phyloP scores from a whole-genome alignment of 1,139 yeast species.

The Pichia sp. region DNA sequence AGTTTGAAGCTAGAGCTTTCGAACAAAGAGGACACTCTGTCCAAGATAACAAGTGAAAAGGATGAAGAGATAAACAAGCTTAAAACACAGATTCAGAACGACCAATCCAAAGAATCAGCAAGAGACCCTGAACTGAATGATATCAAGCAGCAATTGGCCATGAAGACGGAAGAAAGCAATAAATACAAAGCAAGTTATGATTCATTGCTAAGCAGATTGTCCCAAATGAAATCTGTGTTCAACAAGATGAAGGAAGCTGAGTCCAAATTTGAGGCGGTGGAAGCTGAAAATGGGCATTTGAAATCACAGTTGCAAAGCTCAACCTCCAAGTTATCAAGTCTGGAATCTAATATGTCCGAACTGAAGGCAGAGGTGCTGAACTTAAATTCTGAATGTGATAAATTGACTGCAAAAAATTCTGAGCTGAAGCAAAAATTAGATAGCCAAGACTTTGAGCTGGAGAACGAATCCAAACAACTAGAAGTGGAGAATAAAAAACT shows the following conservation, averaged over 20 bases:
- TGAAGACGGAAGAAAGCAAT: constrained; percentile 54
- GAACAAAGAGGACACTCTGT: constrained; percentile 7
- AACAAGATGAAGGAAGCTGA: constrained; percentile 74
- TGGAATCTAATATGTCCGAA: constrained; percentile 30
- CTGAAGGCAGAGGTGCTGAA: constrained; percentile 52
- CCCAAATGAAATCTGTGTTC: constrained; percentile 76
- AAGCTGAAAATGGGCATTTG: constrained; percentile 25
- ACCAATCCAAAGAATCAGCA: constrained; percentile 9
- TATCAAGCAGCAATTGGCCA: constrained; percentile 36
- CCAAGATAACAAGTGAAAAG: constrained; percentile 12
- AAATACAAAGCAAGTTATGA: constrained; percentile 70
- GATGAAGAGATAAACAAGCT: constrained; percentile 28
- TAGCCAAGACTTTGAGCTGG: constrained; percentile 23
- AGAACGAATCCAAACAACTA: constrained; percentile 21
- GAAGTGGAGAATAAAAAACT: constrained; percentile 32
- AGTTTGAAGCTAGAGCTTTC: constrained; percentile 3
- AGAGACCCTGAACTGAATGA: constrained; percentile 9
- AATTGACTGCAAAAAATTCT: constrained; percentile 49
- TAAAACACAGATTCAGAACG: constrained; percentile 15
- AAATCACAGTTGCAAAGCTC: constrained; percentile 16
- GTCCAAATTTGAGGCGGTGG: constrained; percentile 58
- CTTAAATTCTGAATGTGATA: constrained; percentile 65
- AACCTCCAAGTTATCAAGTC: constrained; percentile 28
- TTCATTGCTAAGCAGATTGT: constrained; percentile 63
- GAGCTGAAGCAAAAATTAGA: constrained; percentile 45